Percentiles rank a stretch among this genome's conserved stretches.
These are phyloP conservation scores for Achaetomiella virescens DNA, from an alignment of 495 filamentous ascomycete species.

Conservation along the genomic window DNA sequence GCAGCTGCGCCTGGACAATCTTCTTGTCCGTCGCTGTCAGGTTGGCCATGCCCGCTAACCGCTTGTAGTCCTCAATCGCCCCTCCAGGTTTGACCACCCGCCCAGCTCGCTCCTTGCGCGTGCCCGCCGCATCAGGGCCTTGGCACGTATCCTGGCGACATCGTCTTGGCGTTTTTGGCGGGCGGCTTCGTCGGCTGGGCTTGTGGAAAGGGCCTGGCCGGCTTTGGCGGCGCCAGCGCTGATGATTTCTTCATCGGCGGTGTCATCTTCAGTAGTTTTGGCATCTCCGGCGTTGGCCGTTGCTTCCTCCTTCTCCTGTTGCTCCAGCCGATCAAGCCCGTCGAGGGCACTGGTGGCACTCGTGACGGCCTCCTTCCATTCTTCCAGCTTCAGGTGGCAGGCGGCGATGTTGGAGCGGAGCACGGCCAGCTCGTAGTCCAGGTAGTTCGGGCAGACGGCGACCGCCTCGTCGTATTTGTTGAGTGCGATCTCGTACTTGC, in stretches of 20 bases:
- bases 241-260: constrained; percentile 52
- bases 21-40: constrained; percentile 58
- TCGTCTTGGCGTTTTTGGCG: constrained; percentile 45
- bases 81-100: constrained; percentile 76
- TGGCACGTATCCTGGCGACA: constrained; percentile 71
- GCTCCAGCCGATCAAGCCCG: constrained; percentile 54
- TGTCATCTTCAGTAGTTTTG: constrained; percentile 49
- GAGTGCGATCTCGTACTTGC: constrained; percentile 77
- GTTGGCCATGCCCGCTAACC: constrained; percentile 47
- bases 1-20: constrained; percentile 59
- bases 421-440: constrained; percentile 85
- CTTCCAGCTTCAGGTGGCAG: constrained; percentile 79
- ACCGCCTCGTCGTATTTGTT: constrained; percentile 83
- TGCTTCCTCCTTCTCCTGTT: constrained; percentile 17
- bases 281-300: constrained; percentile 20
- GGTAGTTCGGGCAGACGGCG: constrained; percentile 73
- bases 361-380: constrained; percentile 79
- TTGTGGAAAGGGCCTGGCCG: constrained; percentile 27
- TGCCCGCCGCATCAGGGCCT: constrained; percentile 80
- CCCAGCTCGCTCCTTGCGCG: constrained; percentile 63
- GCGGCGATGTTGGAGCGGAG: constrained; percentile 82
- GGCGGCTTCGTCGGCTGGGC: constrained; percentile 36
- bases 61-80: constrained; percentile 74
- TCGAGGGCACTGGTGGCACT: constrained; percentile 69
- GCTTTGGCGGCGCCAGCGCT: constrained; percentile 47